Evolutionary conservation across 2,329 filamentous ascomycete genomes (phyloP), one percentile per base, ranked within the genome.

Genomic region (Didymella keratinophila): DNA sequence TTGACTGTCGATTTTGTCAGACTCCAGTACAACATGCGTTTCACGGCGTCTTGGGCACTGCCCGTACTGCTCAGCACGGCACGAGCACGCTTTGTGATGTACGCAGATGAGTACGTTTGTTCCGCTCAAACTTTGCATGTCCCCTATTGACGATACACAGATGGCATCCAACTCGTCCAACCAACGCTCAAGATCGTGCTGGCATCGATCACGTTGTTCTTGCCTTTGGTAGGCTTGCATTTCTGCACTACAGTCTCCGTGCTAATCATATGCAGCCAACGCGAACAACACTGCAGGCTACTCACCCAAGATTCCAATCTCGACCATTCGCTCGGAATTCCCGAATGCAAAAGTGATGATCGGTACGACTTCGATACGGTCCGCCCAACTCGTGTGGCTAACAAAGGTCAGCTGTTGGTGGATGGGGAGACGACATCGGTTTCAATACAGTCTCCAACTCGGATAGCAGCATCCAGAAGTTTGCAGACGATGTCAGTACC

Each of bases 351-450:
- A 89, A 64, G 76, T 92, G 21, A 83, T 89, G 78, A 82, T 92
- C 36, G 56, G 57, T 56, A 34, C 1, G 48, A 43, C 9, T 12
- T 5, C 14, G 2, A 20, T 27, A 14, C 8, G 11, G 11, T 30
- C 2, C n/a, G 11, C 20, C 2, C 6, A 14, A 12, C 20, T 14
- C 42, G 21, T 4, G 16, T 3, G n/a, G 34, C 57, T 60, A 16
- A 60, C 39, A 20, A 52, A 23, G 5, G 23, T 6, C 37, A 60
- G 89, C 90, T 20, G 86, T 93, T 62, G 90, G 90, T 11, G 90
- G 89, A 51, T 93, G 90, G 89, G 89, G 89, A 0, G 87, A 91
- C 59, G 87, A 84, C 0, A 72, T 75, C 7, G 89, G 88, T 0
- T 92, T 91, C 68, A 82, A 83, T 0, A 73, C 58, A 1, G 88